Evolutionary conservation across 257 asterid genomes (phyloP).

Genomic region (Petrea volubilis): DNA sequence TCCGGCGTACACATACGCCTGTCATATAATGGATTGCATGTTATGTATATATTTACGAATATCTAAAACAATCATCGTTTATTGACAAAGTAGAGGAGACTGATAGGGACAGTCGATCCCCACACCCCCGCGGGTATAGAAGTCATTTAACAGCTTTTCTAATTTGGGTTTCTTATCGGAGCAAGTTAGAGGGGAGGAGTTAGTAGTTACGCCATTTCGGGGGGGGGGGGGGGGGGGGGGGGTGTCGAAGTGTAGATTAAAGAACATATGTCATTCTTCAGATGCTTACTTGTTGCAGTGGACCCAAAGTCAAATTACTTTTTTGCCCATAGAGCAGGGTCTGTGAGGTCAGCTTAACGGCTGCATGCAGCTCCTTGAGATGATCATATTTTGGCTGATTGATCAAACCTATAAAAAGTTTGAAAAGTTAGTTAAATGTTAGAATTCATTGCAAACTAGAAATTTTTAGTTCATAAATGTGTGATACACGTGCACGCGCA

Average conservation of each 20-base stretch:
- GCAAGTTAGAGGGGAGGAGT: too few species aligned
- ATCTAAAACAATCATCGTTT: too few species aligned
- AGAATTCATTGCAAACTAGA: neutral
- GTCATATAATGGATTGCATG: neutral
- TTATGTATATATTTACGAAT: neutral
- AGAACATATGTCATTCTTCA: constrained; percentile 1
- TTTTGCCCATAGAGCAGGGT: constrained; percentile 56
- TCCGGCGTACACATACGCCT: constrained; percentile 64
- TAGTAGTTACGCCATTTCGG: too few species aligned
- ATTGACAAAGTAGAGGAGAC: too few species aligned
- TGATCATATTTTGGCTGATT: constrained; percentile 90
- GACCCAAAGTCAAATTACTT: constrained; percentile 44
- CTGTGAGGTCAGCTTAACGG: constrained; percentile 52
- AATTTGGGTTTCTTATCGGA: too few species aligned
- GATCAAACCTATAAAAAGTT: constrained; percentile 54
- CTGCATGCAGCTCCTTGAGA: constrained; percentile 72
- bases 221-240: too few species aligned
- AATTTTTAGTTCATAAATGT: neutral
- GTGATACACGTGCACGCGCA: too few species aligned
- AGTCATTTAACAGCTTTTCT: too few species aligned
- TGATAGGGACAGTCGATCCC: too few species aligned
- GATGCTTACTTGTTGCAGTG: constrained; percentile 60
- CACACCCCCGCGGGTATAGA: too few species aligned
- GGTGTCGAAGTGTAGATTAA: too few species aligned
- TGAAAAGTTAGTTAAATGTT: neutral